phyloP scores from a whole-genome alignment of 495 filamentous ascomycete genomes.

The Cryomyces antarcticus region DNA sequence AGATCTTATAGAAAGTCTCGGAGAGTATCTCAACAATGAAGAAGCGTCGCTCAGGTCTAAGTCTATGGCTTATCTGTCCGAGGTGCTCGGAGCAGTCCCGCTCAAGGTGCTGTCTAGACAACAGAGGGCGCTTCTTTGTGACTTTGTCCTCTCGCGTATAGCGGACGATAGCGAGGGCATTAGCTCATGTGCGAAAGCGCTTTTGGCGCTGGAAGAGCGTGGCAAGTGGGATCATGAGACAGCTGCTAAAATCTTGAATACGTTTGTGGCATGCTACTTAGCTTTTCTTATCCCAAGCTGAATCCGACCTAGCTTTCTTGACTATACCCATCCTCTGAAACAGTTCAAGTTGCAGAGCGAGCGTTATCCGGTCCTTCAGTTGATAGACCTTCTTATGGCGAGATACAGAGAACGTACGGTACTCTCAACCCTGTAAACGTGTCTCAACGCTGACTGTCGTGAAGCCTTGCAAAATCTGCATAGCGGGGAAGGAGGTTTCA shows the following conservation, averaged over 20 bases:
- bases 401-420: conserved; percentile 36
- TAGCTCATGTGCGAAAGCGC: conserved; percentile 13
- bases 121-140: conserved; percentile 28
- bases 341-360: conserved; percentile 36
- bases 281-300: not conserved
- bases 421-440: not conserved
- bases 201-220: conserved; percentile 17
- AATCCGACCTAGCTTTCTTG: conserved; percentile 9
- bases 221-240: conserved; percentile 21
- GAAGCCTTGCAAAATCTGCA: conserved; percentile 15
- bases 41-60: conserved; percentile 41
- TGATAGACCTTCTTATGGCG: conserved; percentile 45
- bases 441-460: not conserved
- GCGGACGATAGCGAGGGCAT: conserved; percentile 18
- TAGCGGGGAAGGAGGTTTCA: conserved; percentile 22
- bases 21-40: conserved; percentile 52
- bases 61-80: conserved; percentile 46
- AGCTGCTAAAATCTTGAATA: conserved; percentile 11
- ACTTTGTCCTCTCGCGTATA: conserved; percentile 21
- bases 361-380: conserved; percentile 41
- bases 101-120: conserved; percentile 42
- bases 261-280: conserved; percentile 6
- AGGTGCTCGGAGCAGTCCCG: conserved; percentile 37
- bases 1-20: conserved; percentile 44
- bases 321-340: conserved; percentile 17